Conservation (phyloP, 2,329 filamentous ascomycete species). For the Ascochyta pisi region DNA sequence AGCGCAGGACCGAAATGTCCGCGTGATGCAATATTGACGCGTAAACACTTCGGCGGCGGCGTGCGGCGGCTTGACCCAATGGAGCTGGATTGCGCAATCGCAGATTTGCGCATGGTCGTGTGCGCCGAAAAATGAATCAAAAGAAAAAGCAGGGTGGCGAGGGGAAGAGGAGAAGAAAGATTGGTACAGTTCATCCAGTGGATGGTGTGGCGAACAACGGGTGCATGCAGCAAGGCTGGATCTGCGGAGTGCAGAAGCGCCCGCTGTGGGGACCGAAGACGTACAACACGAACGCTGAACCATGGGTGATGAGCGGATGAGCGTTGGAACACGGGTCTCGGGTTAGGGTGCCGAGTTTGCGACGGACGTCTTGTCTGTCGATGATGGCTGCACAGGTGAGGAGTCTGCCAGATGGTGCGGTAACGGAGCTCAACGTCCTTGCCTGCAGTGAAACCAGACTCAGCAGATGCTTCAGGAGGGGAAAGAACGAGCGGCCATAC, state of each 20-base stretch:
- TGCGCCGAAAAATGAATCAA: background rate
- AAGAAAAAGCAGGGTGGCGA: background rate
- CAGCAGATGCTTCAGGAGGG: background rate
- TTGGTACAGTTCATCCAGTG: background rate
- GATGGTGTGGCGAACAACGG: constrained; percentile 10
- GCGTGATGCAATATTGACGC: constrained; percentile 13
- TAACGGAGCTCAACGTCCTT: background rate
- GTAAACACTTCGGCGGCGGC: constrained; percentile 1
- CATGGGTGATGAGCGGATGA: constrained; percentile 6
- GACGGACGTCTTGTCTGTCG: background rate
- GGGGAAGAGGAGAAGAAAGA: background rate
- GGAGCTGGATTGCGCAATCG: background rate
- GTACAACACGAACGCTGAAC: constrained; percentile 6
- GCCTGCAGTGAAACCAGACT: background rate
- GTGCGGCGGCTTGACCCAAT: background rate
- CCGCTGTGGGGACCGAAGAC: constrained; percentile 10
- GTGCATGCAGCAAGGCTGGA: constrained; percentile 14
- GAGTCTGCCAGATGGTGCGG: background rate
- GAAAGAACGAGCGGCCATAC: constrained; percentile 10
- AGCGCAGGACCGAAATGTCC: background rate
- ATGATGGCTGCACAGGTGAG: background rate
- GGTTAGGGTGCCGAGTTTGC: background rate
- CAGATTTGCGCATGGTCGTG: background rate
- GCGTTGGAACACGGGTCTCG: constrained; percentile 5
- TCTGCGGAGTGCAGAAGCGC: constrained; percentile 13